These are phyloP conservation scores for Testicularia cyperi DNA, from an alignment of 1,284 basidiomycete species.

Conservation along the genomic window DNA sequence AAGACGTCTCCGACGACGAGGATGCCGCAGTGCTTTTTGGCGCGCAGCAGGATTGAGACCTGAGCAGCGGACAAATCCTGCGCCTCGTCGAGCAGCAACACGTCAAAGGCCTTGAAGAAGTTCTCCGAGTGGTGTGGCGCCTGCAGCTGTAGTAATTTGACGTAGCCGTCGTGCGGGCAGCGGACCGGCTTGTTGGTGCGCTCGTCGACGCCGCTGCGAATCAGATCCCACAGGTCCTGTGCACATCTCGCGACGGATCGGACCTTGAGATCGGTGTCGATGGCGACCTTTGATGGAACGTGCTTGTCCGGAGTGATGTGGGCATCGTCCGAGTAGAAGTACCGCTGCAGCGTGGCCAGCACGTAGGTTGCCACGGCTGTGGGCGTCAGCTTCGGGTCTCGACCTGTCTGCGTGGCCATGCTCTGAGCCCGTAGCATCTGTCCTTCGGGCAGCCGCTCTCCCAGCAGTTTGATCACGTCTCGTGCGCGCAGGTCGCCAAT, in stretches of 20 bases:
- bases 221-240: slow-evolving; percentile 42
- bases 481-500: slow-evolving; percentile 42
- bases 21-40: slow-evolving; percentile 44
- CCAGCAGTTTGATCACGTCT: slow-evolving; percentile 40
- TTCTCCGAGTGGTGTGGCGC: slow-evolving; percentile 29
- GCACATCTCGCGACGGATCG: slow-evolving; percentile 31
- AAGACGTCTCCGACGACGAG: slow-evolving; percentile 54
- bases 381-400: slow-evolving; percentile 32
- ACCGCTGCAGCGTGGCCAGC: slow-evolving; percentile 43
- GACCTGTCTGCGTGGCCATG: slow-evolving; percentile 18
- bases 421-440: slow-evolving; percentile 13
- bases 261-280: slow-evolving; percentile 41
- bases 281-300: slow-evolving; percentile 36
- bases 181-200: slow-evolving; percentile 28
- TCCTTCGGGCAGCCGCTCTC: slow-evolving; percentile 38
- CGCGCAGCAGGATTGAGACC: slow-evolving; percentile 42
- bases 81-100: slow-evolving; percentile 51
- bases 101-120: slow-evolving; percentile 43
- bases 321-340: slow-evolving; percentile 47
- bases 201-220: slow-evolving; percentile 25
- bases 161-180: slow-evolving; percentile 54
- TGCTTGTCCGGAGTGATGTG: slow-evolving; percentile 33
- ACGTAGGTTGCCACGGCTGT: slow-evolving; percentile 52
- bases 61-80: slow-evolving; percentile 55
- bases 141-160: slow-evolving; percentile 51